A percentile compares a stretch with the other conserved stretches of the same genome.
Conservation (phyloP, 148 eudicot species). For the Camellia japonica region DNA sequence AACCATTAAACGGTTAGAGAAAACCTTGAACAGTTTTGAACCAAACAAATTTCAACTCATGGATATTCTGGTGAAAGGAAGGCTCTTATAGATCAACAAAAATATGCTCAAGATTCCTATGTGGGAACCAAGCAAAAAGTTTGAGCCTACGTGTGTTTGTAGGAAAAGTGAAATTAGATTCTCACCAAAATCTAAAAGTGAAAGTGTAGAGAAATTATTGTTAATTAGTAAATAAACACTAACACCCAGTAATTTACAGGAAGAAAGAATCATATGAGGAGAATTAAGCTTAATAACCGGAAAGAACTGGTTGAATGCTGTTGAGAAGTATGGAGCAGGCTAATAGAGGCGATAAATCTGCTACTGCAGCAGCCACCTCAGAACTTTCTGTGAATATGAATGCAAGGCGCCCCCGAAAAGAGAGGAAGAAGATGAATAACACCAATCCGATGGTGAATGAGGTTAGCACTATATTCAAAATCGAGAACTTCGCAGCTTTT, state of each 20-base stretch:
- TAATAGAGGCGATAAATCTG: conserved; percentile 53
- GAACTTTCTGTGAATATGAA: conserved; percentile 60
- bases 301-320: conserved; percentile 65
- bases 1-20: too few species aligned
- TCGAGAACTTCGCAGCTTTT: conserved; percentile 38
- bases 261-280: neutral
- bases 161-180: too few species aligned
- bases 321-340: conserved; percentile 59
- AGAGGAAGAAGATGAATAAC: conserved; percentile 37
- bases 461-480: conserved; percentile 23
- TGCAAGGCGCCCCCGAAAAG: conserved; percentile 42
- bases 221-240: neutral
- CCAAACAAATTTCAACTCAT: too few species aligned
- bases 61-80: too few species aligned
- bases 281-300: conserved; percentile 37
- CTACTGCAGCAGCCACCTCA: conserved; percentile 57
- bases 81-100: too few species aligned
- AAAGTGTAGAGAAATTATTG: too few species aligned
- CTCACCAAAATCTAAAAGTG: too few species aligned
- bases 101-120: too few species aligned
- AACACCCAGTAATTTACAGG: neutral
- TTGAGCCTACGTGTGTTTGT: too few species aligned
- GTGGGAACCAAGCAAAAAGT: too few species aligned
- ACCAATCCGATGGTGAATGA: conserved; percentile 35
- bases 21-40: too few species aligned